These are phyloP conservation scores for Kodamaea arcana DNA, from an alignment of 1,139 yeast species.

Conservation along the genomic window DNA sequence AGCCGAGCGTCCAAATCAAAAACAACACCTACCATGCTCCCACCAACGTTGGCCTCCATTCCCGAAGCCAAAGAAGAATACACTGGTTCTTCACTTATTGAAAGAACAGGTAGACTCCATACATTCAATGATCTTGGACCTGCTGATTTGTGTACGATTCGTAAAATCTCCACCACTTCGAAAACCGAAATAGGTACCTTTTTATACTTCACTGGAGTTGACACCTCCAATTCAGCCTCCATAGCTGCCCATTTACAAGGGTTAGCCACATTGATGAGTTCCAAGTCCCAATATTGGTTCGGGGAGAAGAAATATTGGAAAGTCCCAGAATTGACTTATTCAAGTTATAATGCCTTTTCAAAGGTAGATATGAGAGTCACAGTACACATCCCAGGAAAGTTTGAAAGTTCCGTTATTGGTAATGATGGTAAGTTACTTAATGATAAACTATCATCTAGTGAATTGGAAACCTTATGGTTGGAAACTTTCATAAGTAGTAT, in stretches of 20 bases:
- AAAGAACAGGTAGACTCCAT: conserved; percentile 49
- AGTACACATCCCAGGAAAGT: conserved; percentile 47
- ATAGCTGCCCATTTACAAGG: conserved; percentile 73
- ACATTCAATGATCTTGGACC: conserved; percentile 67
- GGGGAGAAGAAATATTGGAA: conserved; percentile 71
- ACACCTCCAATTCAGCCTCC: conserved; percentile 54
- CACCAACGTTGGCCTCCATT: conserved; percentile 41
- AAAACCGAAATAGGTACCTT: conserved; percentile 49
- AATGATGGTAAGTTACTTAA: conserved; percentile 42
- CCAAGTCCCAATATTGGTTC: conserved; percentile 55
- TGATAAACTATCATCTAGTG: conserved; percentile 33
- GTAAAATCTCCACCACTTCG: conserved; percentile 42
- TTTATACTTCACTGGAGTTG: conserved; percentile 54
- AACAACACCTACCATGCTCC: conserved; percentile 26
- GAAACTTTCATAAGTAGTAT: conserved; percentile 68
- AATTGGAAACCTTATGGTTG: conserved; percentile 46
- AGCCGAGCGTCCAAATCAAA: not conserved
- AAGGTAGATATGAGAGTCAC: conserved; percentile 26
- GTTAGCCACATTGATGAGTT: conserved; percentile 65
- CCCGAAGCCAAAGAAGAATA: conserved; percentile 53
- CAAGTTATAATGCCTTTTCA: conserved; percentile 48
- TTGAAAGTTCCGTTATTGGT: conserved; percentile 44
- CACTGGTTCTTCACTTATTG: conserved; percentile 47
- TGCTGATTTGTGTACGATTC: conserved; percentile 79
- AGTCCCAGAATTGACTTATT: conserved; percentile 60